A percentile compares a stretch with the other conserved stretches of the same genome.
These are phyloP conservation scores for Xerocomellus chrysenteron DNA, from an alignment of 768 basidiomycete genomes.

Conservation along the genomic window DNA sequence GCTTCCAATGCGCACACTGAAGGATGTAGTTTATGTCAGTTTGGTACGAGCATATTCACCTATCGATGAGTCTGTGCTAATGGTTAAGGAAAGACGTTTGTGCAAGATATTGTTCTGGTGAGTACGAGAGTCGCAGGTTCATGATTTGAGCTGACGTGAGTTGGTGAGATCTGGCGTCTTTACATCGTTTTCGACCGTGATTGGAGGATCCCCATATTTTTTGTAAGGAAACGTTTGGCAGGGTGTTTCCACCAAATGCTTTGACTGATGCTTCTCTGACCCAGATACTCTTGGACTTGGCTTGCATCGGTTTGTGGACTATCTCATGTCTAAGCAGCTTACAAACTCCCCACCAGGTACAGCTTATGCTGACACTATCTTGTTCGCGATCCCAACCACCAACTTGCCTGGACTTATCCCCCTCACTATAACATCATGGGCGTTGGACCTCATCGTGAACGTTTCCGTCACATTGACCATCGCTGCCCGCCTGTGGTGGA, in stretches of 20 bases:
- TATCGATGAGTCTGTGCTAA: background rate
- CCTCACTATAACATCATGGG: conserved; percentile 15
- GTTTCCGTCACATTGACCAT: conserved; percentile 23
- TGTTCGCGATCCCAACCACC: conserved; percentile 12
- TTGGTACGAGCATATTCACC: conserved; percentile 2
- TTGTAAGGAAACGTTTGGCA: conserved; percentile 8
- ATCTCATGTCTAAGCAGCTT: background rate
- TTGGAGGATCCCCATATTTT: conserved; percentile 19
- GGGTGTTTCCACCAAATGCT: background rate
- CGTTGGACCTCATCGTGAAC: conserved; percentile 22
- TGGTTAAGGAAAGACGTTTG: conserved; percentile 4
- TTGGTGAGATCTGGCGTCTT: conserved; percentile 21
- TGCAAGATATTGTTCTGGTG: conserved; percentile 19
- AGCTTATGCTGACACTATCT: conserved; percentile 9
- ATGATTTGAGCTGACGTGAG: background rate
- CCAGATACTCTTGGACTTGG: conserved; percentile 21
- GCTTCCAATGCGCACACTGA: conserved; percentile 12
- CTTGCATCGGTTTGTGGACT: conserved; percentile 17
- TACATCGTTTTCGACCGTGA: conserved; percentile 22
- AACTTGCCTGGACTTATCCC: conserved; percentile 3
- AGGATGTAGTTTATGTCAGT: conserved; percentile 14
- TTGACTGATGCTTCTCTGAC: background rate
- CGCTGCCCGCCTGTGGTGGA: background rate
- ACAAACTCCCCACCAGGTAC: background rate
- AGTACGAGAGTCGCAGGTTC: background rate